Base-by-base conservation (phyloP, 1,284 basidiomycete genomes). In the Hortiboletus rubellus region DNA sequence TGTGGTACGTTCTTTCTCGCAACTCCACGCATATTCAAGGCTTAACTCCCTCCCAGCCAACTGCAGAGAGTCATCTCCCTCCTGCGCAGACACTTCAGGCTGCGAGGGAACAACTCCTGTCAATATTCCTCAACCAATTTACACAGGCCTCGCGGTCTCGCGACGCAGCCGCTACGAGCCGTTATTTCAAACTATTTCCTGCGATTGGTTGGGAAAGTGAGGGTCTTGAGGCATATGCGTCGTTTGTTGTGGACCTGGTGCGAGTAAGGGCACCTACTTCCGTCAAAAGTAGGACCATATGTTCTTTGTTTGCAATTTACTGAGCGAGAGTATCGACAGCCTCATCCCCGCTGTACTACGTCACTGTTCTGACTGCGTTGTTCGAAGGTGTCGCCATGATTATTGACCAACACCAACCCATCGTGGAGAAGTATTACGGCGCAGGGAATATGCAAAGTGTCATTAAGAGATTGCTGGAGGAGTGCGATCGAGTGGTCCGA, bases 391-490 rank as follows among this genome's bases (percentile, higher is more conserved):
- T 99, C 44, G 97, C 96, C 1, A 86, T 93, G 77, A 94, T 99
- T 60, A 89, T 99, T 42, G 95, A 96, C 67, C 95, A 98, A 69
- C 97, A 99, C 71, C 95, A 97, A 67, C 92, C 95, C 1, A 86
- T 99, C 2, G 96, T 99, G 1, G 96, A 98, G 72, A 96, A 96
- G 73, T 97, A 99, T 73, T 99, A 99, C 67, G 97, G 95, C 0
- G 66, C 73, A 6, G 90, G 92, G 1, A 89, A 90, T 68, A 97
- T 97, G 95, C 77, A 79, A 33, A 82, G 77, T 22, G 95, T 99
- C 15, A 84, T 96, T 4, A 79, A 82, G 15, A 81, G 87, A 41
- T 77, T 99, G 7, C 75, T 97, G 38, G 83, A 86, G 54, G 96
- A 98, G 72, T 93, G 92, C 62, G 95, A 98, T 72, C 80, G 87